phyloP scores from a whole-genome alignment of 495 filamentous ascomycete genomes.

The Trichoderma parareesei region DNA sequence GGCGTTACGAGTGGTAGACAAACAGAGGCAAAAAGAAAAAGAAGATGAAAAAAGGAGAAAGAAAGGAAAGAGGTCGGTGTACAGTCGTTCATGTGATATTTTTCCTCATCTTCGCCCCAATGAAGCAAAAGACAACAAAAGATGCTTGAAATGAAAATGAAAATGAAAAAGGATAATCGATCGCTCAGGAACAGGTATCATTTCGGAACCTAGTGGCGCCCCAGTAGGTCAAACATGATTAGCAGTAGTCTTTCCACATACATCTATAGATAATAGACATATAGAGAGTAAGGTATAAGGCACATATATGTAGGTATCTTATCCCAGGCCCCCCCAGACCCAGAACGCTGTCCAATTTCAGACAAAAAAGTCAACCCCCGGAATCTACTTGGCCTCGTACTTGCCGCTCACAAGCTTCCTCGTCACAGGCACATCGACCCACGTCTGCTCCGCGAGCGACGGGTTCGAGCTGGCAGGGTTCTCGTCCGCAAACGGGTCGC shows the following conservation, averaged over 20 bases:
- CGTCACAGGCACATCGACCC: slow-evolving; percentile 64
- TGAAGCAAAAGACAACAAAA: background rate
- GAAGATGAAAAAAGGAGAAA: background rate
- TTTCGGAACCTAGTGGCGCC: too few species aligned
- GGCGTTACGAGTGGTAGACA: too few species aligned
- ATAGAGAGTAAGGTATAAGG: too few species aligned
- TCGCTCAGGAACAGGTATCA: too few species aligned
- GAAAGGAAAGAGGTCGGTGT: background rate
- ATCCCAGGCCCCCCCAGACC: background rate
- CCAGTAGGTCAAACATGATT: background rate
- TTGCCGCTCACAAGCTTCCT: slow-evolving; percentile 74
- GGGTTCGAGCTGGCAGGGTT: slow-evolving; percentile 28
- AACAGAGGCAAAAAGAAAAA: background rate
- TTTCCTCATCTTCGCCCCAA: background rate
- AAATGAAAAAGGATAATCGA: too few species aligned
- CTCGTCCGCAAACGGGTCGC: slow-evolving; percentile 34
- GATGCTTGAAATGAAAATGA: background rate
- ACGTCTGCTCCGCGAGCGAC: slow-evolving; percentile 40
- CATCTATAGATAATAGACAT: background rate
- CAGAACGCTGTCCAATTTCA: background rate
- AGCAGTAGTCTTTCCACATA: background rate
- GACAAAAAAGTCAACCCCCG: background rate
- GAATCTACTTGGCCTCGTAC: slow-evolving; percentile 49
- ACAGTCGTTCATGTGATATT: background rate
- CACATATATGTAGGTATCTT: background rate